Conservation (phyloP, 2,329 filamentous ascomycete genomes). For the Dothiorella sarmentorum region DNA sequence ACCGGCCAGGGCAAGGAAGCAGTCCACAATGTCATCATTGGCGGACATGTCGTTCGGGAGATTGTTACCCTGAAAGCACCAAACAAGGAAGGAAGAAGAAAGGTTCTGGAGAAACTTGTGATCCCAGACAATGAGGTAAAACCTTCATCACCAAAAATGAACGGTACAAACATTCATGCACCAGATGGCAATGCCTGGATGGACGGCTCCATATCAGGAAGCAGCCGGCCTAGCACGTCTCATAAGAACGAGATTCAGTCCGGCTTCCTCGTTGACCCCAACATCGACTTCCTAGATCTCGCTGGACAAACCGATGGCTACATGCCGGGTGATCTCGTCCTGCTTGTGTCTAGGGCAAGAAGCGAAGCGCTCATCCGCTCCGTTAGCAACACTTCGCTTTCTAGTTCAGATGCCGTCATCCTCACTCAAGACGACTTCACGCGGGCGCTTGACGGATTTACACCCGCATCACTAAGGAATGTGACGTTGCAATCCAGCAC, state of each 20-base stretch:
- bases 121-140: not conserved
- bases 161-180: conserved; percentile 16
- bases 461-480: conserved; percentile 88
- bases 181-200: conserved; percentile 58
- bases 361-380: conserved; percentile 90
- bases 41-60: conserved; percentile 87
- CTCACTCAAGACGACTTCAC: conserved; percentile 76
- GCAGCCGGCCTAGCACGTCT: conserved; percentile 44
- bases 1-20: conserved; percentile 93
- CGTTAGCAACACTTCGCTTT: conserved; percentile 47
- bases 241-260: conserved; percentile 20
- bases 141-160: not conserved
- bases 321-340: conserved; percentile 89
- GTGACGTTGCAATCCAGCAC: conserved; percentile 91
- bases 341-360: conserved; percentile 80
- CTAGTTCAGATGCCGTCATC: conserved; percentile 45
- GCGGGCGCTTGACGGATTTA: conserved; percentile 84
- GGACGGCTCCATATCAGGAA: conserved; percentile 53
- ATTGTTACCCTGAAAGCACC: conserved; percentile 87
- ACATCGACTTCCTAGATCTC: conserved; percentile 87
- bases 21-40: conserved; percentile 83
- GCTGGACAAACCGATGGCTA: conserved; percentile 95
- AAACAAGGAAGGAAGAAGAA: conserved; percentile 82
- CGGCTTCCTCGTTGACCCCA: conserved; percentile 69
- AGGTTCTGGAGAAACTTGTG: conserved; percentile 75